A percentile compares a stretch with the other conserved stretches of the same genome.
Conservation (phyloP, 148 eudicot genomes). For the Persicaria maculosa region DNA sequence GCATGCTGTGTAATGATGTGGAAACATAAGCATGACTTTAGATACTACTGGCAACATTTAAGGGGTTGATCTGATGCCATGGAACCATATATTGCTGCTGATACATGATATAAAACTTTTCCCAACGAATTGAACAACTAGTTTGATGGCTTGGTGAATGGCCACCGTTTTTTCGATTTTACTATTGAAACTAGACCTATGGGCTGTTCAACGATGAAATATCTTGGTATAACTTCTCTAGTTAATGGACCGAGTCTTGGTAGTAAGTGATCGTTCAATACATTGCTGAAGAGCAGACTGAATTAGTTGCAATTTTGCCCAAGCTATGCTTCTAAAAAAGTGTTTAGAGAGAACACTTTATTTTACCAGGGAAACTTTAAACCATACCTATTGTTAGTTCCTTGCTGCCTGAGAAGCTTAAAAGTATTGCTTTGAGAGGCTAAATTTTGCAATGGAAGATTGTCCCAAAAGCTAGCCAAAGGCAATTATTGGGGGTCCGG, state of each 20-base stretch:
- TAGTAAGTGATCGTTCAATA: background rate
- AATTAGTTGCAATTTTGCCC: too few relatives aligned
- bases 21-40: background rate
- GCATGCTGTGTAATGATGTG: background rate
- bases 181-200: background rate
- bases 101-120: background rate
- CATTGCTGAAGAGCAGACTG: background rate
- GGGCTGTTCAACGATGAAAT: too few relatives aligned
- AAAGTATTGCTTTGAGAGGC: background rate
- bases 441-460: background rate
- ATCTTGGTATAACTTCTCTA: too few relatives aligned
- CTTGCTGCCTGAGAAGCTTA: background rate
- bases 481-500: background rate
- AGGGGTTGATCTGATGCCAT: background rate
- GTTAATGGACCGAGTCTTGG: background rate
- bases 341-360: background rate
- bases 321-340: background rate
- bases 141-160: background rate
- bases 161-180: background rate
- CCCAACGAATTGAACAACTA: background rate
- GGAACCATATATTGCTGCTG: background rate
- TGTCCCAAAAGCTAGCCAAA: slow-evolving; percentile 5
- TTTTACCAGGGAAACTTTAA: background rate
- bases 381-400: background rate
- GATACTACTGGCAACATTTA: background rate